These are phyloP conservation scores for Sicyos edulis DNA, from an alignment of 306 rosid species.

Conservation along the genomic window DNA sequence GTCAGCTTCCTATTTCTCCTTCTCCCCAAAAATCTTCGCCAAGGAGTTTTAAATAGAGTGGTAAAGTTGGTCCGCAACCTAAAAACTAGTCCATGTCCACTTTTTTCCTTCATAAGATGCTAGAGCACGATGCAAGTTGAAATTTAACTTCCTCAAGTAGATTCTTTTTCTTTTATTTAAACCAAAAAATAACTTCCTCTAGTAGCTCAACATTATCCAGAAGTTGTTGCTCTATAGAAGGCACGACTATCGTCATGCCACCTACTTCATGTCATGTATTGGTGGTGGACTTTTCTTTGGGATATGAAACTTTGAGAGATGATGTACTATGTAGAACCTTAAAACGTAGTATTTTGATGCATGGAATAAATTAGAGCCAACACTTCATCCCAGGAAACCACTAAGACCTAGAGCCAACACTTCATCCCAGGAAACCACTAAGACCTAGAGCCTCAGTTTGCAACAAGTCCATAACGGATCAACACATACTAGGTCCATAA, in stretches of 20 bases:
- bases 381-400: neutral
- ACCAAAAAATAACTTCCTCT: neutral
- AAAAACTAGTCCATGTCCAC: neutral
- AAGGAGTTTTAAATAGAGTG: conserved; percentile 1
- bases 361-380: neutral
- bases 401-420: neutral
- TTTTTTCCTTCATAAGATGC: neutral
- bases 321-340: neutral
- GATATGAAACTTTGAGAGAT: neutral
- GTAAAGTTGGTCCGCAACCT: neutral
- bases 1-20: neutral
- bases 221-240: neutral
- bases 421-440: neutral
- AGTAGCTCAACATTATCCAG: neutral
- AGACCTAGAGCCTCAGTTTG: neutral
- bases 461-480: neutral
- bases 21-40: neutral
- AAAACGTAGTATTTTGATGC: neutral
- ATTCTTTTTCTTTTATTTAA: too few relatives aligned
- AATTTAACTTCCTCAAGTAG: neutral
- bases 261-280: neutral
- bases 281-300: neutral
- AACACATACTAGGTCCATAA: neutral
- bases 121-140: neutral
- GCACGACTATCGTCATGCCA: neutral